Conservation (phyloP, 352 stramenopile genomes). For the Phytopythium delawarense region DNA sequence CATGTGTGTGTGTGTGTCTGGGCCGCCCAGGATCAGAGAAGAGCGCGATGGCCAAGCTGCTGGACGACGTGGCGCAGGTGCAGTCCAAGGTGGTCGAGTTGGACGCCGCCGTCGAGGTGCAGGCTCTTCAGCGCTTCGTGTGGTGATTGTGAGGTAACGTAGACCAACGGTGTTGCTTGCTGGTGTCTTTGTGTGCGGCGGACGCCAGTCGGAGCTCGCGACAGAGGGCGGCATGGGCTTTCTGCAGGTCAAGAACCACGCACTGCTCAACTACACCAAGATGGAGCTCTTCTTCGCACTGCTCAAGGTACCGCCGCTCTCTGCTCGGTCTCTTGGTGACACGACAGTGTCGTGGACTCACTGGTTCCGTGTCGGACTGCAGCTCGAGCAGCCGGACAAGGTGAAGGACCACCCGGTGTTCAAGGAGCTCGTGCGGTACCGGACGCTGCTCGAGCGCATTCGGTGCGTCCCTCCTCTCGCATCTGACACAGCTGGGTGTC, state of each 20-base stretch:
- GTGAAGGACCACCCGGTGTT: slow-evolving; percentile 80
- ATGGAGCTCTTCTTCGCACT: slow-evolving; percentile 84
- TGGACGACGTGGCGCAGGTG: slow-evolving; percentile 53
- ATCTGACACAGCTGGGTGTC: neutral
- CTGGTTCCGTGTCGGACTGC: neutral
- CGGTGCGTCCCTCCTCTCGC: slow-evolving; percentile 22
- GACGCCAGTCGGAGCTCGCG: slow-evolving; percentile 43
- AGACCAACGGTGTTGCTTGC: neutral
- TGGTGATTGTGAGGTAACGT: neutral
- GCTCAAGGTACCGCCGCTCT: slow-evolving; percentile 50
- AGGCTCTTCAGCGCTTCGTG: neutral
- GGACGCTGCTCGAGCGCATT: slow-evolving; percentile 81
- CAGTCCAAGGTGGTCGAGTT: slow-evolving; percentile 48
- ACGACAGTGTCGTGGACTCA: neutral
- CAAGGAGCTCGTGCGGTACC: slow-evolving; percentile 82
- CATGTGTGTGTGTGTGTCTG: neutral
- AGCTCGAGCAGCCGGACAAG: slow-evolving; percentile 65
- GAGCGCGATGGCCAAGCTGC: slow-evolving; percentile 41
- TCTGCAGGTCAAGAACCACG: slow-evolving; percentile 87
- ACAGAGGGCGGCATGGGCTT: slow-evolving; percentile 71
- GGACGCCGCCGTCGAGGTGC: slow-evolving; percentile 37
- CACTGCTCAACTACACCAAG: slow-evolving; percentile 82
- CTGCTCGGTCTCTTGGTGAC: neutral
- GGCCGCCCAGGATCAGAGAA: slow-evolving; percentile 20
- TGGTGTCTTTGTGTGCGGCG: neutral